Base-by-base conservation (phyloP, 164 flowering plant genomes). In the Cinnamomum micranthum region DNA sequence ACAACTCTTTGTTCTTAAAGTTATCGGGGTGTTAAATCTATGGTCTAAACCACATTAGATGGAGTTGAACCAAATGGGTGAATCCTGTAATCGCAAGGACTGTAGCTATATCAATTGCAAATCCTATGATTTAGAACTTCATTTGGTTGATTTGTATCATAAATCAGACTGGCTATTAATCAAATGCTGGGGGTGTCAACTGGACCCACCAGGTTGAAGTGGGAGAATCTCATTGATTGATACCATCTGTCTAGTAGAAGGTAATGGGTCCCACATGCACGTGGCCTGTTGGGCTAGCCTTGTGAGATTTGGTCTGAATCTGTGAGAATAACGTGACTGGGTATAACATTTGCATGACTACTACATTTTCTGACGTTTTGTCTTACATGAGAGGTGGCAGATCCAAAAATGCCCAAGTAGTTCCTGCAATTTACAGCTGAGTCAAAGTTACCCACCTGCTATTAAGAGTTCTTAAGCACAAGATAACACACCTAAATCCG, bases 221-320 rank as follows among this genome's bases (percentile, higher is more conserved):
- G 80, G 62, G 41, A 19, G 22, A 9, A 1, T 25, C 1, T 50
- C 13, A 78, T 74, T 71, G 68, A 77, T 47, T 3, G 24, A 6
- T 6, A 4, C 9, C 31, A 14, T 25, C 31, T 33, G 31, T n/a
- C 10, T 10, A 15, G 20, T 65, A 51, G n/a, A 27, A 55, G 63
- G 17, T n/a, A 0, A 15, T 76, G 74, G 81, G 78, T 13, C 79
- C 78, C 63, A 66, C 52, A 20, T 20, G 68, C 77, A 76, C 77
- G 69, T 76, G 77, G 79, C 81, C 27, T 75, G 78, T 75, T 79
- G 28, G 19, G 69, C 76, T 67, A 74, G 31, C 70, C 69, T 24
- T 55, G 14, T 27, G 60, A 71, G 50, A 72, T 72, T 60, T 73
- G 79, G 78, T 69, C 71, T 72, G 71, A 74, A 70, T 67, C 35